Percentiles rank a stretch among this genome's conserved stretches.
Conservation (phyloP, 1,284 basidiomycete genomes). For the Tilletia setariae region DNA sequence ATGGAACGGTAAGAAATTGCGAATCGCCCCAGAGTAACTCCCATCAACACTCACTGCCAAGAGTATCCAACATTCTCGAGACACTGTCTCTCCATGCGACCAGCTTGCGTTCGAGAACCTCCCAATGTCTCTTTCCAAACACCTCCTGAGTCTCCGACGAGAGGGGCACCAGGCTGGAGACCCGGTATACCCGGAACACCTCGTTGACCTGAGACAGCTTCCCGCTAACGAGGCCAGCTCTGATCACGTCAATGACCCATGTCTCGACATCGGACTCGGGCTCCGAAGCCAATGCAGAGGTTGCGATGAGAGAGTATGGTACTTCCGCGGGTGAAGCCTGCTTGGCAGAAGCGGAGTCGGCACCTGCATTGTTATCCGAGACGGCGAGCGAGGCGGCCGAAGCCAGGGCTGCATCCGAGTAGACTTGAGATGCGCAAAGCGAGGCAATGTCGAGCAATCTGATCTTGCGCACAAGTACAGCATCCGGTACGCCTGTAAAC, state of each 20-base stretch:
- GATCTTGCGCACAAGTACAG: conserved; percentile 44
- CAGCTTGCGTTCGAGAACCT: conserved; percentile 40
- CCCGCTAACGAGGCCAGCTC: conserved; percentile 48
- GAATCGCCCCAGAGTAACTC: not conserved
- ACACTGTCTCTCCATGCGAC: conserved; percentile 48
- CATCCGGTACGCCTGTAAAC: conserved; percentile 20
- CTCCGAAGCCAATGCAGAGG: conserved; percentile 28
- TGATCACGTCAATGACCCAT: conserved; percentile 54
- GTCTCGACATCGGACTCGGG: conserved; percentile 43
- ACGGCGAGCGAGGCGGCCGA: not conserved
- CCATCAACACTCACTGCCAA: conserved; percentile 18
- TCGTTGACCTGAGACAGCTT: conserved; percentile 50
- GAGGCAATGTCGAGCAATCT: conserved; percentile 48
- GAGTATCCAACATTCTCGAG: conserved; percentile 34
- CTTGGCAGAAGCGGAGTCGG: not conserved
- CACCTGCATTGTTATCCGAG: no score
- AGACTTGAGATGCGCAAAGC: conserved; percentile 44
- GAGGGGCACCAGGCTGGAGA: not conserved
- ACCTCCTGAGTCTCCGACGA: conserved; percentile 33
- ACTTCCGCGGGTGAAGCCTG: conserved; percentile 32
- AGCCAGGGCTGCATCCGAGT: not conserved
- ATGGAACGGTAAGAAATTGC: not conserved
- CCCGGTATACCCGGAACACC: conserved; percentile 49
- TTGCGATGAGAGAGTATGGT: conserved; percentile 39
- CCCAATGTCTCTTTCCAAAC: conserved; percentile 49